Percentiles rank a stretch among this genome's conserved stretches.
These are phyloP conservation scores for Neolentinus lepideus DNA, from an alignment of 1,284 basidiomycete genomes.

Conservation along the genomic window DNA sequence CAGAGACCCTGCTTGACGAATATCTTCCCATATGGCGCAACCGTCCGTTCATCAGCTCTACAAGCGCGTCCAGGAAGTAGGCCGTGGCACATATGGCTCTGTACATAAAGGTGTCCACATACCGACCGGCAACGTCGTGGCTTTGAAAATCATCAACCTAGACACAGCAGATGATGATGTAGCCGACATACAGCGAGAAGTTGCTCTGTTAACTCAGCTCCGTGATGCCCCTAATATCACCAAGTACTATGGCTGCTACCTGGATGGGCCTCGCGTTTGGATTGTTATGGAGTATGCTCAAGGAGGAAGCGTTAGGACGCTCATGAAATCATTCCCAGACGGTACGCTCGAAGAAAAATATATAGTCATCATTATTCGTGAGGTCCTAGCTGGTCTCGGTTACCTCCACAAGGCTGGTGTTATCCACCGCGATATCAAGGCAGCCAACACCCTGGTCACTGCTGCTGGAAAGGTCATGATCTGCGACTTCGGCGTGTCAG, in stretches of 20 bases:
- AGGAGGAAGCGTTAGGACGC: slow-evolving; percentile 89
- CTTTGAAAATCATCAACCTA: slow-evolving; percentile 97
- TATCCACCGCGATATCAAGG: slow-evolving; percentile 96
- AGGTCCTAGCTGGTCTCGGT: slow-evolving; percentile 79
- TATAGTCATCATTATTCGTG: slow-evolving; percentile 82
- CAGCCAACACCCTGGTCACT: slow-evolving; percentile 91
- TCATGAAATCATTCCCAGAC: slow-evolving; percentile 81
- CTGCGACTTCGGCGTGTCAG: slow-evolving; percentile 96
- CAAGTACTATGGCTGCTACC: slow-evolving; percentile 92
- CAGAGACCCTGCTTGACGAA: no score
- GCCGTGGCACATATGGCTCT: slow-evolving; percentile 94
- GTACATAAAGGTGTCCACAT: slow-evolving; percentile 92
- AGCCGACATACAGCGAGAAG: slow-evolving; percentile 93
- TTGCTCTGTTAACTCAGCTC: slow-evolving; percentile 87
- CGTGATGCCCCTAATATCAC: slow-evolving; percentile 89
- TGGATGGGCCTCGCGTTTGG: slow-evolving; percentile 95
- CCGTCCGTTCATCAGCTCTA: slow-evolving; percentile 36
- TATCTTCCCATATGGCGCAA: slow-evolving; percentile 3
- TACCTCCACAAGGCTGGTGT: slow-evolving; percentile 93
- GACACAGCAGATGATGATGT: slow-evolving; percentile 98
- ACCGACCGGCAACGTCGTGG: slow-evolving; percentile 80
- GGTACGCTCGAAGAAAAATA: slow-evolving; percentile 87
- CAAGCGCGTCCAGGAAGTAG: slow-evolving; percentile 55
- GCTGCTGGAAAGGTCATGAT: slow-evolving; percentile 85
- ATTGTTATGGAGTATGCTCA: slow-evolving; percentile 99